Evolutionary conservation across 1,284 basidiomycete genomes (phyloP).

Genomic region (Ustilago hordei): DNA sequence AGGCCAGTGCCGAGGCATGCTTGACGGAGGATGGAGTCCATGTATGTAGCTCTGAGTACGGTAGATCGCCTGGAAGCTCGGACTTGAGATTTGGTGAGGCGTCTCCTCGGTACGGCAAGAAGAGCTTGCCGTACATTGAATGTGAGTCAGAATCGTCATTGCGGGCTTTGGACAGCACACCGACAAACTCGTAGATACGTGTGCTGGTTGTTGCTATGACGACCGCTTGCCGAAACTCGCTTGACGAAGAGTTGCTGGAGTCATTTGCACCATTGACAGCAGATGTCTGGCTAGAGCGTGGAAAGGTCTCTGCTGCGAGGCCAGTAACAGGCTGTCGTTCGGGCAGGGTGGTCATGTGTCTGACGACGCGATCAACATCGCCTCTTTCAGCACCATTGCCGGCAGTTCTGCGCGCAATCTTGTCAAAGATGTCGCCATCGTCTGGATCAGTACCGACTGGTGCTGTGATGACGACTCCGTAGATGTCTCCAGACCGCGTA

Average conservation of each 20-base stretch:
- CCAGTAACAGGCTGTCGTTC: conserved; percentile 64
- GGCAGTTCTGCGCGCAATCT: conserved; percentile 63
- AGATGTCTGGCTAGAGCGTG: conserved; percentile 12
- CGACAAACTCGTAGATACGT: conserved; percentile 90
- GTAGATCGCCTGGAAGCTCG: conserved; percentile 65
- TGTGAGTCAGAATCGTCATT: conserved; percentile 75
- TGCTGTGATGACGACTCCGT: conserved; percentile 78
- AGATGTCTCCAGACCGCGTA: conserved; percentile 71
- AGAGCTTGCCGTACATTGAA: conserved; percentile 60
- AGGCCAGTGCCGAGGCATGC: conserved; percentile 30
- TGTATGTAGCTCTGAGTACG: conserved; percentile 70
- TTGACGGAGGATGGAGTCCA: conserved; percentile 62
- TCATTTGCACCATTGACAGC: not conserved
- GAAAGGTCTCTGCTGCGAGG: conserved; percentile 48
- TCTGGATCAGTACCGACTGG: conserved; percentile 71
- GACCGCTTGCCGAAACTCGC: conserved; percentile 33
- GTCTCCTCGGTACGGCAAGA: conserved; percentile 60
- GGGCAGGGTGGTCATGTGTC: conserved; percentile 57
- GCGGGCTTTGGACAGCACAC: conserved; percentile 73
- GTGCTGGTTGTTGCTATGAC: conserved; percentile 88
- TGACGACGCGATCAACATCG: conserved; percentile 58
- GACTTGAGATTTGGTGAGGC: conserved; percentile 62
- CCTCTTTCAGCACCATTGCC: conserved; percentile 45
- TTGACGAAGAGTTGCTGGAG: conserved; percentile 5
- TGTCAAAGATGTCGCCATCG: conserved; percentile 66